A percentile compares a stretch with the other conserved stretches of the same genome.
phyloP scores from a whole-genome alignment of 768 basidiomycete genomes.

The Tylopilus cervinicoccineus region DNA sequence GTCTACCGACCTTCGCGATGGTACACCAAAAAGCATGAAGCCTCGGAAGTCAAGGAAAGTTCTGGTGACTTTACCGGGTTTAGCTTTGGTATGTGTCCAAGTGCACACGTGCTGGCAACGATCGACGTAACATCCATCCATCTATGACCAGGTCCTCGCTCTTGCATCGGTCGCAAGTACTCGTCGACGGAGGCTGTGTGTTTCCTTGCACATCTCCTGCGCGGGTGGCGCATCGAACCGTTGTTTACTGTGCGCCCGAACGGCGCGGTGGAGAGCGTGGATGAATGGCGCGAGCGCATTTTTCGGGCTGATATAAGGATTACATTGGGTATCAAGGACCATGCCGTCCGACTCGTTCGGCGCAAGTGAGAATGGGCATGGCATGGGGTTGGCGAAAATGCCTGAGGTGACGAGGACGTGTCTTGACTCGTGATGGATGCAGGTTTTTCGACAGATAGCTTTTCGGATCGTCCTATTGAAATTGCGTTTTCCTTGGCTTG shows the following conservation, averaged over 20 bases:
- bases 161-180: constrained; percentile 53
- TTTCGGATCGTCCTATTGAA: too few relatives aligned
- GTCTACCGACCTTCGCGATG: constrained; percentile 37
- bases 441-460: too few relatives aligned
- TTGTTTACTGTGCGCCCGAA: constrained; percentile 20
- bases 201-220: constrained; percentile 48
- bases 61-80: constrained; percentile 12
- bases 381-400: neutral
- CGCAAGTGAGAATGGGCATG: neutral
- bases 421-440: too few relatives aligned
- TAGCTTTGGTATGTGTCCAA: constrained; percentile 12
- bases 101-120: neutral
- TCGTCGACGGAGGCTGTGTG: constrained; percentile 47
- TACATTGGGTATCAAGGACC: constrained; percentile 17
- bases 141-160: constrained; percentile 38
- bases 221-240: constrained; percentile 51
- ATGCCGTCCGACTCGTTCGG: constrained; percentile 11
- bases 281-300: constrained; percentile 16
- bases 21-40: constrained; percentile 21
- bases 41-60: neutral
- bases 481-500: neutral
- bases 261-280: constrained; percentile 7
- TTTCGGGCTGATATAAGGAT: constrained; percentile 8
- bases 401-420: too few relatives aligned
- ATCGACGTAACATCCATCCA: neutral